Conservation (phyloP, 345 rosid species). For the Euphorbia lathyris region DNA sequence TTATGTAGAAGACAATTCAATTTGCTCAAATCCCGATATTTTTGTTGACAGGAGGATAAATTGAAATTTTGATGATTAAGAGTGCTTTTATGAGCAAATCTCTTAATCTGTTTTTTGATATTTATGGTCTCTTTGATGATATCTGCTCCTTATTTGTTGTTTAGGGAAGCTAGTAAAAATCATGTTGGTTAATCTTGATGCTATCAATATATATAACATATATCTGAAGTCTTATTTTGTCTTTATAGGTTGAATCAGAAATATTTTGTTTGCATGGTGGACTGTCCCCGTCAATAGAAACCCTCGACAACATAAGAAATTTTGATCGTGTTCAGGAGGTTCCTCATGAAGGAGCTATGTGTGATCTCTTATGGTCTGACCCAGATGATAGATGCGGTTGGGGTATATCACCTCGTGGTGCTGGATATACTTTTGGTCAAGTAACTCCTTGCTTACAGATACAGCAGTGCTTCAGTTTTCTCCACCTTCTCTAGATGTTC, state of each 20-base stretch:
- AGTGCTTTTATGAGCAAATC: background rate
- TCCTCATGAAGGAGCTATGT: slow-evolving; percentile 99
- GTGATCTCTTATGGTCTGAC: slow-evolving; percentile 95
- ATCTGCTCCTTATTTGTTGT: background rate
- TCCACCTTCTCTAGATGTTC: background rate
- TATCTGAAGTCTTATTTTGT: background rate
- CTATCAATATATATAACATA: background rate
- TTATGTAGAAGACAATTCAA: background rate
- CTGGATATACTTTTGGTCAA: slow-evolving; percentile 96
- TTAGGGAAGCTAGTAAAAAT: background rate
- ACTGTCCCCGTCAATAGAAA: slow-evolving; percentile 86
- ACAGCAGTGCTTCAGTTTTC: background rate
- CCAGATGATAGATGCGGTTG: slow-evolving; percentile 96
- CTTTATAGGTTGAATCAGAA: slow-evolving; percentile 83
- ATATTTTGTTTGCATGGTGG: slow-evolving; percentile 95
- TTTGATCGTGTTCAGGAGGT: slow-evolving; percentile 96
- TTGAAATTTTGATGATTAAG: background rate
- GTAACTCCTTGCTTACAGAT: slow-evolving; percentile 30
- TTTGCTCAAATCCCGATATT: background rate
- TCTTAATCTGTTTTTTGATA: background rate
- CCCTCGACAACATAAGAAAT: slow-evolving; percentile 84
- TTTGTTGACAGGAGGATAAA: background rate
- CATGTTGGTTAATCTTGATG: background rate
- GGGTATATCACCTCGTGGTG: slow-evolving; percentile 98
- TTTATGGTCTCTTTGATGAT: background rate